Conservation (phyloP, 257 asterid genomes). For the Scutellaria baicalensis region DNA sequence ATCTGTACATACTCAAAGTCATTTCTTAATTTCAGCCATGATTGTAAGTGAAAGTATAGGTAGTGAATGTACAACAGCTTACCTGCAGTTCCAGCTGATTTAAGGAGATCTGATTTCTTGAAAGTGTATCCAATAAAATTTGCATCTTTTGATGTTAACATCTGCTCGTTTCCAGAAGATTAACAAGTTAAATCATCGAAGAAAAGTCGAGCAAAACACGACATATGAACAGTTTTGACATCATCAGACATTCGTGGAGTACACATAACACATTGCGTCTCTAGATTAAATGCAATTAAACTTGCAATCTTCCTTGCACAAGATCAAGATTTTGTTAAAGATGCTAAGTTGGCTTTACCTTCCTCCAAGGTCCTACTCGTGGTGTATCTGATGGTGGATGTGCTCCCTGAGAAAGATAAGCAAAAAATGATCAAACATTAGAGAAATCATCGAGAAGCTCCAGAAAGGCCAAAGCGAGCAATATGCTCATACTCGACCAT, state of each 20-base stretch:
- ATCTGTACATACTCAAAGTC: no score
- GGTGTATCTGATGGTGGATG: conserved; percentile 59
- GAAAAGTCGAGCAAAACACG: not conserved
- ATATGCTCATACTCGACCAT: not conserved
- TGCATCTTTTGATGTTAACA: conserved; percentile 91
- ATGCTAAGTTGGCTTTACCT: conserved; percentile 40
- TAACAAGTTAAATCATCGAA: not conserved
- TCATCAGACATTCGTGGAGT: not conserved
- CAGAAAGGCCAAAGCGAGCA: not conserved
- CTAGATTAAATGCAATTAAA: not conserved
- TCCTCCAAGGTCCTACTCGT: conserved; percentile 96
- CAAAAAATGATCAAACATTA: not conserved
- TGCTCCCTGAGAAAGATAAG: conserved; percentile 45
- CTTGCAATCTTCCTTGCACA: not conserved
- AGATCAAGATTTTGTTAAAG: not conserved
- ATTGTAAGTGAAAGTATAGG: not conserved
- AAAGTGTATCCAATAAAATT: conserved; percentile 92
- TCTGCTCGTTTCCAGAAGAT: conserved; percentile 35
- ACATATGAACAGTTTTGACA: no score
- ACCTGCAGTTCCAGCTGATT: conserved; percentile 83
- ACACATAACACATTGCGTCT: not conserved
- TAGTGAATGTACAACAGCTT: not conserved
- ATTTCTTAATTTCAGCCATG: not conserved
- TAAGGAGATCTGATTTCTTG: conserved; percentile 83
- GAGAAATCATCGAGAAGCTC: not conserved